Evolutionary conservation across 108 stramenopile species (phyloP), one percentile per base, ranked within the genome.

Genomic region (Skeletonema potamos): DNA sequence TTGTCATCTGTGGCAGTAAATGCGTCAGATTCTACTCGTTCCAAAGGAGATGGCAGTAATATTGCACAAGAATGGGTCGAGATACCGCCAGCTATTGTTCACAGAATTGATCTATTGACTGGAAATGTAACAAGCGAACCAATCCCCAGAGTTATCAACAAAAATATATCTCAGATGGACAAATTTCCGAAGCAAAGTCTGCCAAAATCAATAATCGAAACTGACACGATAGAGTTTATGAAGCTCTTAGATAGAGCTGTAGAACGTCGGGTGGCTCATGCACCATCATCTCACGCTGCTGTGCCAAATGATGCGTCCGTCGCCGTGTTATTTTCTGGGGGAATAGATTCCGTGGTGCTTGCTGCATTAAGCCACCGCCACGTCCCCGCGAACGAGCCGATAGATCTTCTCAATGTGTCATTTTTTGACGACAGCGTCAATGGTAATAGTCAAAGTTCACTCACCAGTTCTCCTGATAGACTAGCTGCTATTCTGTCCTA

Each of bases 311-410:
- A 77, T 24, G 58, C 78, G 34, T 64, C 80, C 30, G 83, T 96
- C 22, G 96, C 88, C 15, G 92, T 98, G 8, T 74, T 98, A 11
- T 98, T 97, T 83, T 96, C 95, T 27, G 98, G 98, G n/a, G 98
- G 98, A 12, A 70, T 98, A 22, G 98, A 98, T 77, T 98, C 96
- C 6, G 91, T 91, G 12, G 90, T 98, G 17, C 73, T 98, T 43
- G 97, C 98, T 39, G 95, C 93, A 8, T 72, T 96, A 69, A 79
- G 92, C 22, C 73, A 94, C 72, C 64, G 87, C n/a, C 69, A 90
- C 27, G 61, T 90, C n/a, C 80, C 88, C 7, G 7, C 60, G 18
- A 33, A 62, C 1, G 66, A 80, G 60, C 77, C 89, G 22, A 87
- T 97, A 27, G 92, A 96, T 72, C 73, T 98, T 68, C 87, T 93